phyloP scores from a whole-genome alignment of 495 filamentous ascomycete species.

The Neurospora pannonica region DNA sequence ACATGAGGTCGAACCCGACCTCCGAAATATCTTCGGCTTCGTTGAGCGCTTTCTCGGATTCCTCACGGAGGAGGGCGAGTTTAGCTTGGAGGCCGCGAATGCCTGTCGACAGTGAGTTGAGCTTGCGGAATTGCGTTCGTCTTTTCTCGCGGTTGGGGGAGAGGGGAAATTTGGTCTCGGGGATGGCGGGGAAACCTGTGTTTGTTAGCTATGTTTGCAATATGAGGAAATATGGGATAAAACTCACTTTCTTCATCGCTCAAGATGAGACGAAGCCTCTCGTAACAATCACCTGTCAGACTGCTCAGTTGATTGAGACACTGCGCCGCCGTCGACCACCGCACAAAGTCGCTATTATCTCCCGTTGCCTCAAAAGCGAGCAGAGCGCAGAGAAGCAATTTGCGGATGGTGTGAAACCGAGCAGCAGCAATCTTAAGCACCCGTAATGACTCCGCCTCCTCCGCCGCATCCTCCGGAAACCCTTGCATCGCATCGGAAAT shows the following conservation, averaged over 20 bases:
- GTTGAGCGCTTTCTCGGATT: constrained; percentile 68
- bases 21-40: constrained; percentile 63
- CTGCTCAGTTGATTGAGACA: constrained; percentile 56
- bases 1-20: constrained; percentile 63
- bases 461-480: constrained; percentile 47
- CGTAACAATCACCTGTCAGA: constrained; percentile 46
- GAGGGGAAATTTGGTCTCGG: constrained; percentile 55
- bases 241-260: constrained; percentile 73
- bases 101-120: constrained; percentile 80
- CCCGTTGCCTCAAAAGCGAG: constrained; percentile 83
- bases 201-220: constrained; percentile 7
- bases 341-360: constrained; percentile 63
- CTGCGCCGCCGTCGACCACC: constrained; percentile 72
- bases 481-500: constrained; percentile 55
- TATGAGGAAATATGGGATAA: not conserved
- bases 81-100: constrained; percentile 91
- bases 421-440: constrained; percentile 69
- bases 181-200: constrained; percentile 28
- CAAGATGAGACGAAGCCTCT: constrained; percentile 55
- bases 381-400: constrained; percentile 76
- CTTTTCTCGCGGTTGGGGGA: constrained; percentile 71
- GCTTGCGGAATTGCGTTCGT: constrained; percentile 72
- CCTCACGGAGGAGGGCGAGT: constrained; percentile 84
- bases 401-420: constrained; percentile 68
- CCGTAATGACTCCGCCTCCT: constrained; percentile 71